These are phyloP conservation scores for Diaporthe sp. DNA, from an alignment of 2,329 filamentous ascomycete species.

Conservation along the genomic window DNA sequence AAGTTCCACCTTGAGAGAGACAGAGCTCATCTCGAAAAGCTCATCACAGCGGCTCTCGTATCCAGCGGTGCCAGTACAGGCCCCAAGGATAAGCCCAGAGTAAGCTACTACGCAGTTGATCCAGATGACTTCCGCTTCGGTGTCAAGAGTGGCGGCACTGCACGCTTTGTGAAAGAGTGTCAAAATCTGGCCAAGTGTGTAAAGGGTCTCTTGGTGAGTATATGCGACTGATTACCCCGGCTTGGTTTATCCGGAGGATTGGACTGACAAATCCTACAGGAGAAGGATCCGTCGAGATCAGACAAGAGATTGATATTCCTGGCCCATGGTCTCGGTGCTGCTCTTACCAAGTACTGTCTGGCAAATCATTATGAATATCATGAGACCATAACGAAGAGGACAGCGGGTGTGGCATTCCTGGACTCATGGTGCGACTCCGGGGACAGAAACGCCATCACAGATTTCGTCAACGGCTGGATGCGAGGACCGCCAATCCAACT, in stretches of 20 bases:
- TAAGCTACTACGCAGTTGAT: neutral
- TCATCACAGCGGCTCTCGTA: neutral
- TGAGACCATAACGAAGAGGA: neutral
- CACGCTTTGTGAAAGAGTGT: neutral
- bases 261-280: neutral
- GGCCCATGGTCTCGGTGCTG: neutral
- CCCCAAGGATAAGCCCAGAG: neutral
- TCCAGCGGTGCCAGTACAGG: neutral
- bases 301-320: neutral
- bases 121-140: neutral
- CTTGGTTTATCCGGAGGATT: neutral
- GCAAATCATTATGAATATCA: neutral
- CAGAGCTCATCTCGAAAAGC: neutral
- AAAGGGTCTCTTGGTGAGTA: neutral
- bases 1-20: neutral
- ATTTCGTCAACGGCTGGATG: neutral
- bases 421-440: neutral
- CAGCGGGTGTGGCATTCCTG: neutral
- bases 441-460: neutral
- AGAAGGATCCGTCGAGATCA: neutral
- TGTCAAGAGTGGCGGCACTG: neutral
- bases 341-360: neutral
- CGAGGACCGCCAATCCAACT: neutral
- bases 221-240: neutral
- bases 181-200: neutral